Base-by-base conservation (phyloP, 345 rosid genomes). In the Gossypium longicalyx region DNA sequence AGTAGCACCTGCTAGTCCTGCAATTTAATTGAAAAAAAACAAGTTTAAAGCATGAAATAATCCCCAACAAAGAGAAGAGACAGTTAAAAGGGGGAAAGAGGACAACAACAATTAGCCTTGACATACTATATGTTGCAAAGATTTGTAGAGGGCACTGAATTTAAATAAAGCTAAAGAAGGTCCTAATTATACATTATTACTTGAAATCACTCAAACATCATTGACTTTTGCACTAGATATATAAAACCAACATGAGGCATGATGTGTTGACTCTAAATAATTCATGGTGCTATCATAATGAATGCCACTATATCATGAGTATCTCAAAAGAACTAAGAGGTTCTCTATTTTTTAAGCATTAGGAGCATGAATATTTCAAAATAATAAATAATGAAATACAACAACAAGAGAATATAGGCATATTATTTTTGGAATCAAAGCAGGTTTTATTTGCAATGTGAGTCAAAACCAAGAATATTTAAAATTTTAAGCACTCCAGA, bases 1-100 rank as follows among this genome's bases (percentile, higher is more conserved):
- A 3, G 98, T 94, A 29, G 98, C 98, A 80, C 98, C 98, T 34
- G 98, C 97, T 74, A 94, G 81, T 75, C 98, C 98, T 94, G 94
- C 82, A 77, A 77, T 78, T 57, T 43, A 80, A 80, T 79, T 72
- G 77, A 57, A 74, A 81, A 43, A 25, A 71, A 29, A 76, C 4
- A 53, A 58, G 17, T 44, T 60, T 54, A 65, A 60, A 61, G 19
- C 58, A 27, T 54, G 70, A 47, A 54, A 43, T 49, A 16, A 25
- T 15, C 23, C 47, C 66, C 17, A 4, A 47, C 13, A 23, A 25
- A 57, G 27, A 51, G 7, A 25, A 49, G 69, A 51, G 25, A 20
- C 20, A 58, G 15, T 45, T 47, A 47, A 19, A 20, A 5, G 4
- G 45, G 56, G 57, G 15, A 47, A n/a, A 67, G 70, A 25, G 62